These are phyloP conservation scores for Solanum ahanhuiri DNA, from an alignment of 257 asterid species.

Conservation along the genomic window DNA sequence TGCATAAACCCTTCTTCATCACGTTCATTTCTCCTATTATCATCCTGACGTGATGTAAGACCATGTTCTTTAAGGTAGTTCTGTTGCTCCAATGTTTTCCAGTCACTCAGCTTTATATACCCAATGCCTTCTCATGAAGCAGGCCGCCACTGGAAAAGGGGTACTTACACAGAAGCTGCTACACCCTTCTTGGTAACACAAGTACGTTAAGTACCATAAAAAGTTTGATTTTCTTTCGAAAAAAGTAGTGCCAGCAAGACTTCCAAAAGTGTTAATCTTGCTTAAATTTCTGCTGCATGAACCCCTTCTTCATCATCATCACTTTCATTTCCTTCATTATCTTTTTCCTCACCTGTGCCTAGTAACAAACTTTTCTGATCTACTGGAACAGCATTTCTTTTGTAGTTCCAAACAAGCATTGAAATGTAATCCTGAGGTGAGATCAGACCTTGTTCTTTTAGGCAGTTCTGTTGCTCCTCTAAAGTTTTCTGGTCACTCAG, in stretches of 20 bases:
- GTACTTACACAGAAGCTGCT: conserved; percentile 8
- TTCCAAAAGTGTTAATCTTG: background rate
- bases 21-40: conserved; percentile 2
- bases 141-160: conserved; percentile 69
- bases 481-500: conserved; percentile 59
- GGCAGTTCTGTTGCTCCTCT: conserved; percentile 59
- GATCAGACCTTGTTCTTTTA: conserved; percentile 73
- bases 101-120: conserved; percentile 57
- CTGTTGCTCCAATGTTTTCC: conserved; percentile 53
- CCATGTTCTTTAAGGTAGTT: conserved; percentile 64
- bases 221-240: background rate
- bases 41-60: conserved; percentile 76
- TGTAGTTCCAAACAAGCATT: conserved; percentile 95
- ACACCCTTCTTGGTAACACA: background rate
- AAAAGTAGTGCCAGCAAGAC: background rate
- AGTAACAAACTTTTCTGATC: conserved; percentile 34
- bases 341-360: conserved; percentile 30
- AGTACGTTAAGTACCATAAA: background rate
- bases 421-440: conserved; percentile 94
- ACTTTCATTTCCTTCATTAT: conserved; percentile 7
- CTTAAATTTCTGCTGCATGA: conserved; percentile 40
- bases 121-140: conserved; percentile 89
- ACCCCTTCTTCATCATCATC: conserved; percentile 39
- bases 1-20: conserved; percentile 37
- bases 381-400: conserved; percentile 50